Evolutionary conservation across 1,284 basidiomycete species (phyloP), one percentile per base, ranked within the genome.

Genomic region (Athelia sp.): DNA sequence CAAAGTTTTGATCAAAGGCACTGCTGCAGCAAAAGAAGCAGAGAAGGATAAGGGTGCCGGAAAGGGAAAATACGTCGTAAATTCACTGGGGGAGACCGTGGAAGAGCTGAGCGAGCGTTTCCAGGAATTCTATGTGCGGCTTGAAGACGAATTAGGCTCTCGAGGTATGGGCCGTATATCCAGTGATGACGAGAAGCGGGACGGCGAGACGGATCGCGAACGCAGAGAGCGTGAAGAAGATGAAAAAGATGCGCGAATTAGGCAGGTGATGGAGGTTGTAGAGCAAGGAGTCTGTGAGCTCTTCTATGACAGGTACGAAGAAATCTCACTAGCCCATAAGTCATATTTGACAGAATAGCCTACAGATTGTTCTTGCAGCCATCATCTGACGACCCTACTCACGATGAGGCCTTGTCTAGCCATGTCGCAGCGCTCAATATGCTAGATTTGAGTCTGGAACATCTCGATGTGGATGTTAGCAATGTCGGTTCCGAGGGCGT

Each of bases 391-490:
- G 93, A 97, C 61, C 74, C 80, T 0, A 84, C 82, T 1, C 92
- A 94, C 59, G 93, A 98, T 60, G 90, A 92, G 58, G 87, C 91
- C 0, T 71, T 98, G 3, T 82, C 92, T 0, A 91, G 85, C 56
- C 82, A 93, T 3, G 86, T 98, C 19, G 90, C 91, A 10, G 94
- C 93, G 0, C 74, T 98, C 40, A 94, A 95, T 58, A 81, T 93
- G 73, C 73, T 97, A 0, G 94, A 97, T 61, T 71, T 98, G 1
- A 79, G 82, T 1, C 72, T 98, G 17, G 84, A 87, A 36, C 93
- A 97, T 65, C 79, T 98, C 1, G 95, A 94, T 4, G 77, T 98
- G 3, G 69, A 89, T 61, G 67, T 85, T 26, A 17, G 38, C 38
- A 22, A 10, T 15, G 17, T 40, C 17, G 38, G 38, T 40, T 4